phyloP scores from a whole-genome alignment of 177 flowering plant species.

The Vitis hybrid region DNA sequence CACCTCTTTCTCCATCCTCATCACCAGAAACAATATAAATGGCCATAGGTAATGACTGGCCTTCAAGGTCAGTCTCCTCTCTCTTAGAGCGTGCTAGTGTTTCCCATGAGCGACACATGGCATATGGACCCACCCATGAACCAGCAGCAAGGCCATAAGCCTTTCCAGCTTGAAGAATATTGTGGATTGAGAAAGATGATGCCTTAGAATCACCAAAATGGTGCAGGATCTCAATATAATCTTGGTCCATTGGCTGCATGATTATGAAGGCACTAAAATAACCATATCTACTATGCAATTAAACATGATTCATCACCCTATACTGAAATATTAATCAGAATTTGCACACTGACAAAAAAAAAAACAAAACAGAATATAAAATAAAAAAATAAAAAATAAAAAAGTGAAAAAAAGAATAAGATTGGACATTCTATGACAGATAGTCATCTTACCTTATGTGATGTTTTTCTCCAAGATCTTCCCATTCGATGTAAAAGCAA shows the following conservation, averaged over 20 bases:
- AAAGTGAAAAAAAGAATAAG: too few species aligned
- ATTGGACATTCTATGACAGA: too few species aligned
- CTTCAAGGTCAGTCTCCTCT: slow-evolving; percentile 28
- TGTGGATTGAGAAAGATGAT: slow-evolving; percentile 80
- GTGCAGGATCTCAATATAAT: slow-evolving; percentile 69
- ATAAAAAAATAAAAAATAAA: neutral
- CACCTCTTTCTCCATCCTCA: slow-evolving; percentile 97
- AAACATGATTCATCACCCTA: slow-evolving; percentile 9
- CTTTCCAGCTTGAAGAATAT: slow-evolving; percentile 81
- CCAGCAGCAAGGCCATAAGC: slow-evolving; percentile 88
- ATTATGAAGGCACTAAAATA: slow-evolving; percentile 21
- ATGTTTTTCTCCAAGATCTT: slow-evolving; percentile 84
- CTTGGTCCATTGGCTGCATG: slow-evolving; percentile 63
- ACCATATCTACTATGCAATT: slow-evolving; percentile 17
- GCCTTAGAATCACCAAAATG: slow-evolving; percentile 83
- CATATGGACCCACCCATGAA: slow-evolving; percentile 98
- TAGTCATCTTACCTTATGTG: slow-evolving; percentile 48
- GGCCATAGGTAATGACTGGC: slow-evolving; percentile 61
- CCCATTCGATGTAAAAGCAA: slow-evolving; percentile 75
- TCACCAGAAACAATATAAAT: slow-evolving; percentile 94
- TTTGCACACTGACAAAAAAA: neutral
- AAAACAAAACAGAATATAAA: neutral
- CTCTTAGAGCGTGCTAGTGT: slow-evolving; percentile 52
- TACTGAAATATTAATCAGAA: neutral
- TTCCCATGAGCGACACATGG: slow-evolving; percentile 94